phyloP scores from a whole-genome alignment of 768 basidiomycete genomes.

The Pluteus cervinus region DNA sequence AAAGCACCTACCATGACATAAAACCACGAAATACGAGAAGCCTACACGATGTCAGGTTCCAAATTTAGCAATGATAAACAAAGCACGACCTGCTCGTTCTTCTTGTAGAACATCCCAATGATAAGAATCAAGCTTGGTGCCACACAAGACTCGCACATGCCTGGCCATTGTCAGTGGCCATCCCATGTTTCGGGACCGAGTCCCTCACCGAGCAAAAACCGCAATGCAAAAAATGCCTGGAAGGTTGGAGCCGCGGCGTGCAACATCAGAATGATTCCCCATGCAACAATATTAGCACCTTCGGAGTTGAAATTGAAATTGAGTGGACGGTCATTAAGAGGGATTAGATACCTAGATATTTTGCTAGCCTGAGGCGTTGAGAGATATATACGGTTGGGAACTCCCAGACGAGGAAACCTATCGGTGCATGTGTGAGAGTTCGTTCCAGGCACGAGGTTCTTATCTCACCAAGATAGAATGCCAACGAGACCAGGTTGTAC shows the following conservation, averaged over 20 bases:
- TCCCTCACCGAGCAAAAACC: constrained; percentile 60
- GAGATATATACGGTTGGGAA: constrained; percentile 64
- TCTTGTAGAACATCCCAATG: constrained; percentile 65
- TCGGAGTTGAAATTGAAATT: not conserved
- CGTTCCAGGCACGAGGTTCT: not conserved
- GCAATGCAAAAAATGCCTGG: constrained; percentile 54
- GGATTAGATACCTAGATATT: constrained; percentile 44
- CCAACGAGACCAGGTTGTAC: constrained; percentile 59
- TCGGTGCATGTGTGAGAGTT: not conserved
- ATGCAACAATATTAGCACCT: constrained; percentile 54
- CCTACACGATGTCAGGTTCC: constrained; percentile 22
- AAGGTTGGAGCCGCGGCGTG: constrained; percentile 54
- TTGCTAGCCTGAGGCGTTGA: constrained; percentile 53
- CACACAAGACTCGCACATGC: constrained; percentile 65
- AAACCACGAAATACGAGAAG: constrained; percentile 56
- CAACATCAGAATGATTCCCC: constrained; percentile 55
- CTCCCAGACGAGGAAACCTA: constrained; percentile 56
- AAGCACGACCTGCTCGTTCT: constrained; percentile 52
- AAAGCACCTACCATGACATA: constrained; percentile 51
- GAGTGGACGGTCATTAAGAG: not conserved
- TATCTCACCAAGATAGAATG: constrained; percentile 52
- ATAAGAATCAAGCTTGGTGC: constrained; percentile 57
- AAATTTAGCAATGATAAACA: not conserved
- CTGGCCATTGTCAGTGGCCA: no score
- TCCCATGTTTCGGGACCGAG: no score